phyloP scores from a whole-genome alignment of 140 eudicot genomes.

The Bidens hawaiensis region DNA sequence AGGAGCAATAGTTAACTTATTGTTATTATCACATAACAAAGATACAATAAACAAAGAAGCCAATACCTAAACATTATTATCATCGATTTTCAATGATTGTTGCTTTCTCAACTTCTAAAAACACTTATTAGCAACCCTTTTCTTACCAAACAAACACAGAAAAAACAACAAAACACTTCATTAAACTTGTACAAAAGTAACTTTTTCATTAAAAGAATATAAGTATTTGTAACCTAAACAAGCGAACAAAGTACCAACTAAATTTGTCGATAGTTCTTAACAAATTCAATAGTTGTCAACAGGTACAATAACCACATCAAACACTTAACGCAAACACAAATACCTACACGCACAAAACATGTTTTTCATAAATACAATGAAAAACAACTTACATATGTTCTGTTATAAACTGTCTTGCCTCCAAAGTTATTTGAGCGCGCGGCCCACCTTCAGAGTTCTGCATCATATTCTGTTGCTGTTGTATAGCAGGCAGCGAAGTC shows the following conservation, averaged over 20 bases:
- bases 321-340: background rate
- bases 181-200: background rate
- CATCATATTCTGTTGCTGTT: slow-evolving; percentile 54
- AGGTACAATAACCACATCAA: background rate
- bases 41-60: background rate
- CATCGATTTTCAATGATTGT: slow-evolving; percentile 1
- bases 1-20: background rate
- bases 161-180: background rate
- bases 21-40: background rate
- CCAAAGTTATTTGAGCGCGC: slow-evolving; percentile 39
- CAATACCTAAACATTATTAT: background rate
- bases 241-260: background rate
- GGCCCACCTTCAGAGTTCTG: slow-evolving; percentile 49
- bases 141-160: slow-evolving; percentile 2
- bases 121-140: slow-evolving; percentile 5
- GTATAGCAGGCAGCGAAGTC: slow-evolving; percentile 39
- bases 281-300: slow-evolving; percentile 14
- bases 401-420: slow-evolving; percentile 46
- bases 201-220: background rate
- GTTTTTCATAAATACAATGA: background rate
- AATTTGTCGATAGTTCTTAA: slow-evolving; percentile 10
- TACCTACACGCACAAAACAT: slow-evolving; percentile 1
- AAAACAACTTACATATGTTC: slow-evolving; percentile 34
- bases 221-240: background rate
- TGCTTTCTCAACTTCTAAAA: slow-evolving; percentile 10